Conservation (phyloP, 1,284 basidiomycete genomes). For the Cryptococcus deneoformans region DNA sequence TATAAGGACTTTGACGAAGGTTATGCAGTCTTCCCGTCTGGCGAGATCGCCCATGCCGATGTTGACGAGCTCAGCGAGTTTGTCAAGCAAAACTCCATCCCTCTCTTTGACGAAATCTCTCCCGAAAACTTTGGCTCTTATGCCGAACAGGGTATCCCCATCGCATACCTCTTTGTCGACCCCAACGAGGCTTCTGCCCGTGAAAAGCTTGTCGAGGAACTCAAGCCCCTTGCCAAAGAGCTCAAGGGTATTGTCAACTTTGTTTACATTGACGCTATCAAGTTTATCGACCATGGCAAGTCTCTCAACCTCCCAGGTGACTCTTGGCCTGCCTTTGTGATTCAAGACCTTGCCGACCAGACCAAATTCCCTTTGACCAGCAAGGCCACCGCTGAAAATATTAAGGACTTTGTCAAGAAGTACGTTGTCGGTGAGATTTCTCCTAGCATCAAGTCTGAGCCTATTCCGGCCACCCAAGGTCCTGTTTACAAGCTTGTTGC, state of each 20-base stretch:
- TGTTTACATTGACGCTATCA: constrained; percentile 96
- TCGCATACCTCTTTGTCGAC: constrained; percentile 95
- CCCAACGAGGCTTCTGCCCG: constrained; percentile 60
- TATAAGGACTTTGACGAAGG: constrained; percentile 95
- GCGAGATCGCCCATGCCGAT: constrained; percentile 56
- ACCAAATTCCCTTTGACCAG: constrained; percentile 84
- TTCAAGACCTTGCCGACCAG: constrained; percentile 80
- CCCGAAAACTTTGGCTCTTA: constrained; percentile 93
- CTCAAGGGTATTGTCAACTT: constrained; percentile 91
- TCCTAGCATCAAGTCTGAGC: constrained; percentile 87
- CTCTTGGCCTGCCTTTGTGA: constrained; percentile 90
- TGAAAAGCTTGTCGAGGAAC: constrained; percentile 63
- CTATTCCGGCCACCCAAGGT: constrained; percentile 84
- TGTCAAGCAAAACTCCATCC: constrained; percentile 79
- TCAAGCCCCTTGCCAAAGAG: constrained; percentile 74
- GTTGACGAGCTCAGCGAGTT: constrained; percentile 68
- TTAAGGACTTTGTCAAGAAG: constrained; percentile 62
- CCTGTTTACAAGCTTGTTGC: constrained; percentile 82
- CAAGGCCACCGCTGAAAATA: constrained; percentile 52
- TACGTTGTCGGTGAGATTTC: constrained; percentile 71
- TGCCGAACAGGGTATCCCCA: constrained; percentile 74
- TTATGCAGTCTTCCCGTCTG: constrained; percentile 63
- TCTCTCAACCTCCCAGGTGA: constrained; percentile 77
- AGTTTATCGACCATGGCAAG: constrained; percentile 94
- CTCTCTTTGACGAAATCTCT: constrained; percentile 87